These are phyloP conservation scores for Bimuria novae-zelandiae DNA, from an alignment of 2,329 filamentous ascomycete species.

Conservation along the genomic window DNA sequence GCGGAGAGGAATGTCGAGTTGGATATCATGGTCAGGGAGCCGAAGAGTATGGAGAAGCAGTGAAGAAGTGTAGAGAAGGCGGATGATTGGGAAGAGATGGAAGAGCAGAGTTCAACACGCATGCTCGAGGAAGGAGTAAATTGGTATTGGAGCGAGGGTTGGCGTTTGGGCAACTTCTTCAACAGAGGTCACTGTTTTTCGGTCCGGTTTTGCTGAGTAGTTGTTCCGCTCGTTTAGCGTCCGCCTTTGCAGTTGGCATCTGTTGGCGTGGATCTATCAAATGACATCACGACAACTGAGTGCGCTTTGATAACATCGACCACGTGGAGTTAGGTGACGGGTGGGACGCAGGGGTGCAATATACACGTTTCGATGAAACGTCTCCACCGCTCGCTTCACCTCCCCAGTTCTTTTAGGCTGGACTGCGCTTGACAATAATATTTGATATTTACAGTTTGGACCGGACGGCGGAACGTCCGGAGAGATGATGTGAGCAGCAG, in stretches of 20 bases:
- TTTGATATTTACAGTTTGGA: too few species aligned
- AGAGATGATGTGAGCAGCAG: too few species aligned
- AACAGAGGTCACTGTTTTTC: conserved; percentile 8
- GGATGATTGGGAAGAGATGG: conserved; percentile 1
- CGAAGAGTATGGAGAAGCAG: conserved; percentile 42
- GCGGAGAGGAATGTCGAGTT: conserved; percentile 64
- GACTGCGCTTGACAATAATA: too few species aligned
- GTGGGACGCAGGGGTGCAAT: too few species aligned
- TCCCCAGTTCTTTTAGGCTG: too few species aligned
- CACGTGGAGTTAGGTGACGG: too few species aligned
- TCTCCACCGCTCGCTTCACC: too few species aligned
- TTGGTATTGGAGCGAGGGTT: neutral
- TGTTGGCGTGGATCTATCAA: too few species aligned
- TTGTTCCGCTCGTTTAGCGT: conserved; percentile 6
- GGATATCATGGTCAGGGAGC: conserved; percentile 83
- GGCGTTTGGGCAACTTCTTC: conserved; percentile 6
- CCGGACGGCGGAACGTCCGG: too few species aligned
- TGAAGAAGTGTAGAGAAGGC: conserved; percentile 7
- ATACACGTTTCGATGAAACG: too few species aligned
- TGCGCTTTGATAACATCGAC: too few species aligned
- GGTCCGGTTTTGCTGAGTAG: neutral
- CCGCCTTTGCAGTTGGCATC: neutral
- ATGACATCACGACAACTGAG: too few species aligned
- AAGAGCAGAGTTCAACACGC: conserved; percentile 32
- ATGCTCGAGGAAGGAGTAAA: conserved; percentile 5